These are phyloP conservation scores for Termitomyces heimii DNA, from an alignment of 768 basidiomycete species.

Conservation along the genomic window DNA sequence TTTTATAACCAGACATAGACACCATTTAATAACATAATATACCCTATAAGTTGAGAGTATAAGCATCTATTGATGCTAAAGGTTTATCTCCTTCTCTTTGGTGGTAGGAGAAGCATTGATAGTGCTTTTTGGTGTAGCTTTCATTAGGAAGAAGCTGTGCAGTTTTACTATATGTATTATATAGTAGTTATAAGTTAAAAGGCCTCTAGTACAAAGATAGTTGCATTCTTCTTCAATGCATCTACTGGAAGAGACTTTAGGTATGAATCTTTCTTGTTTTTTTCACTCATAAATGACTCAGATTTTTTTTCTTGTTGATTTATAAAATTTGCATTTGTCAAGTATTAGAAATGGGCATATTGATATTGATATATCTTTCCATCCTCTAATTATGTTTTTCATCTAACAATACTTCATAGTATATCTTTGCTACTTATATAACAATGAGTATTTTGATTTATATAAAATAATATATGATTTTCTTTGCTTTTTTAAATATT, in stretches of 20 bases:
- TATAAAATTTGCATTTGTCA: neutral
- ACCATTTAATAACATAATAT: too few relatives aligned
- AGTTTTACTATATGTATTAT: too few relatives aligned
- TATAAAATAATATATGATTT: conserved; percentile 20
- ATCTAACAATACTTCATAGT: neutral
- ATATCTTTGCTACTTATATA: conserved; percentile 3
- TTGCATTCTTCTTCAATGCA: conserved; percentile 42
- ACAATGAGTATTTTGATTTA: neutral
- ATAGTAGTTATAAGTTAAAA: too few relatives aligned
- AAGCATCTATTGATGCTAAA: too few relatives aligned
- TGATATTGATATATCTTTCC: conserved; percentile 34
- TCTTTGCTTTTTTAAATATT: conserved; percentile 9
- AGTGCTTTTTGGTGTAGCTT: too few relatives aligned
- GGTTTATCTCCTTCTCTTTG: too few relatives aligned
- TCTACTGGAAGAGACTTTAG: conserved; percentile 30
- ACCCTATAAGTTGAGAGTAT: too few relatives aligned
- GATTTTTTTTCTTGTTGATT: conserved; percentile 2
- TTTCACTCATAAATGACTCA: conserved; percentile 17
- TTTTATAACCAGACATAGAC: too few relatives aligned
- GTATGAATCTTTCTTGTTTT: neutral
- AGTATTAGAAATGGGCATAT: neutral
- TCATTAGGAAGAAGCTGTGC: too few relatives aligned
- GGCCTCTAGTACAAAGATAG: conserved; percentile 11
- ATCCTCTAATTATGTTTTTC: conserved; percentile 14
- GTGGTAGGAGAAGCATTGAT: too few relatives aligned